These are phyloP conservation scores for Cornus kousa DNA, from an alignment of 148 eudicot genomes.

Conservation along the genomic window DNA sequence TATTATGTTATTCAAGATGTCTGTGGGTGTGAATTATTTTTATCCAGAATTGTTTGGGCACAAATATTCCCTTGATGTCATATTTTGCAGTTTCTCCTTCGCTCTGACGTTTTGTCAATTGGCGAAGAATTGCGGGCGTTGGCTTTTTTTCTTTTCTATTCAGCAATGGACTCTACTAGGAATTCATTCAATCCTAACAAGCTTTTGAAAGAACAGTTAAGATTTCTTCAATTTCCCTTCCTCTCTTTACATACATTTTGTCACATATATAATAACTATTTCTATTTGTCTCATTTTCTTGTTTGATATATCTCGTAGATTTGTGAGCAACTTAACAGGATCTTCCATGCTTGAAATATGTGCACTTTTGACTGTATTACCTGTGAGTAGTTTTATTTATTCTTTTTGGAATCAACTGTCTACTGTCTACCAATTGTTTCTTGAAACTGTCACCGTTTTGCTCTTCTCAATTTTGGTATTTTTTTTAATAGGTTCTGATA, in stretches of 20 bases:
- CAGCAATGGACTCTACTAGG: constrained; percentile 50
- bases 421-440: neutral
- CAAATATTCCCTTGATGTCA: too few relatives aligned
- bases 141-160: neutral
- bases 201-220: constrained; percentile 82
- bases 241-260: neutral
- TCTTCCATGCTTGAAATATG: constrained; percentile 74
- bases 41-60: too few relatives aligned
- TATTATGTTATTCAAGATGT: too few relatives aligned
- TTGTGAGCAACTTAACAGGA: constrained; percentile 91
- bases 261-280: neutral
- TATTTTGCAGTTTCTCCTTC: neutral
- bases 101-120: neutral
- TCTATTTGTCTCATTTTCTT: constrained; percentile 4
- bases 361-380: constrained; percentile 41
- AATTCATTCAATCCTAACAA: constrained; percentile 71
- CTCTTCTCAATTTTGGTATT: neutral
- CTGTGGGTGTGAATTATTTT: too few relatives aligned
- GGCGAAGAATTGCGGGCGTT: neutral
- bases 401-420: neutral
- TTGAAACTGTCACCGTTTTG: neutral
- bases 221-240: constrained; percentile 2
- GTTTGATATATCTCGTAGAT: constrained; percentile 35
- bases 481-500: constrained; percentile 42
- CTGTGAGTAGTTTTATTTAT: constrained; percentile 38